These are phyloP conservation scores for Claviceps sorghi DNA, from an alignment of 2,329 filamentous ascomycete species.

Conservation along the genomic window DNA sequence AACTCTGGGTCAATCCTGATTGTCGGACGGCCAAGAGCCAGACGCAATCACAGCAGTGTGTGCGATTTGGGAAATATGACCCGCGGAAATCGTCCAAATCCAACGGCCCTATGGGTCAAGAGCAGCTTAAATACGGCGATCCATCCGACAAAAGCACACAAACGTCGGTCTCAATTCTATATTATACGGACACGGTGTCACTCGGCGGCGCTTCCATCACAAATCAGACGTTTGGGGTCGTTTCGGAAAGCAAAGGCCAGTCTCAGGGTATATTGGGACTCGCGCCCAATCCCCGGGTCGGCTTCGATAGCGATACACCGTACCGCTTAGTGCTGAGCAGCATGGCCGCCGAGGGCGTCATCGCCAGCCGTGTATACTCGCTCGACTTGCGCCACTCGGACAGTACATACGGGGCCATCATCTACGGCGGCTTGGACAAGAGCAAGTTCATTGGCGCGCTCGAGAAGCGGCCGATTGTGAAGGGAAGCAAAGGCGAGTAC, in stretches of 20 bases:
- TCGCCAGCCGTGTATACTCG: constrained; percentile 34
- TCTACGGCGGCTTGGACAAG: constrained; percentile 38
- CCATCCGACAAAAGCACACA: constrained; percentile 19
- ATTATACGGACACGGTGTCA: constrained; percentile 30
- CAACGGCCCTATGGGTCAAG: constrained; percentile 21
- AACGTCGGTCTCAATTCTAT: constrained; percentile 27
- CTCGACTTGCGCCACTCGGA: constrained; percentile 33
- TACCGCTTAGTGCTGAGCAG: constrained; percentile 42
- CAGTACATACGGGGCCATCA: constrained; percentile 30
- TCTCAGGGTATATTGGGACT: constrained; percentile 38
- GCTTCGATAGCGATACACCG: constrained; percentile 21
- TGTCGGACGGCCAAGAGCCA: constrained; percentile 25
- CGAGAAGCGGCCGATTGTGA: constrained; percentile 27
- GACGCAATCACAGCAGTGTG: constrained; percentile 23
- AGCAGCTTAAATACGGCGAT: constrained; percentile 27
- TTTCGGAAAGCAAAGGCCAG: constrained; percentile 28
- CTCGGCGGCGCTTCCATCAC: constrained; percentile 27
- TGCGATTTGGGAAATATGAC: constrained; percentile 28
- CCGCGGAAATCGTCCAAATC: constrained; percentile 25
- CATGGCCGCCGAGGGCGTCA: constrained; percentile 31
- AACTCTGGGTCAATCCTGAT: constrained; percentile 40
- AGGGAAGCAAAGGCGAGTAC: constrained; percentile 19
- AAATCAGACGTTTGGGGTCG: constrained; percentile 37
- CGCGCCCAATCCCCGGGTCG: constrained; percentile 24
- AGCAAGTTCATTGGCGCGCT: constrained; percentile 36